Percentiles rank a stretch among this genome's conserved stretches.
These are phyloP conservation scores for Odontarrhena argentea DNA, from an alignment of 345 rosid species.

Conservation along the genomic window DNA sequence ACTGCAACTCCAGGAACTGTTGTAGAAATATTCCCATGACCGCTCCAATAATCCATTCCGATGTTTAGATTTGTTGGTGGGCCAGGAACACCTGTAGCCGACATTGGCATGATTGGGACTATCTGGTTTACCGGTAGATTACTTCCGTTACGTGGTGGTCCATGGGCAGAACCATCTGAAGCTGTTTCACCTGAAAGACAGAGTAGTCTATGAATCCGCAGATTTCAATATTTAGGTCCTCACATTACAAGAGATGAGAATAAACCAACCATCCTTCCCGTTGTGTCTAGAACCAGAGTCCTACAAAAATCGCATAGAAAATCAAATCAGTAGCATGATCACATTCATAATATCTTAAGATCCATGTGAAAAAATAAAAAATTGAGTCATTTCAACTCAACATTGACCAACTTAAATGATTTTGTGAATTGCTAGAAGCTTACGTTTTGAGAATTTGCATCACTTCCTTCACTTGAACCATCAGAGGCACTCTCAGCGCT, in stretches of 20 bases:
- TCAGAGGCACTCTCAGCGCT: constrained; percentile 90
- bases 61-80: constrained; percentile 92
- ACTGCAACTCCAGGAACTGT: constrained; percentile 65
- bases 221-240: neutral
- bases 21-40: constrained; percentile 74
- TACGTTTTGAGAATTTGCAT: constrained; percentile 83
- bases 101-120: constrained; percentile 55
- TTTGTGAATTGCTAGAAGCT: constrained; percentile 38
- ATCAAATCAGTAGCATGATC: constrained; percentile 17
- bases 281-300: constrained; percentile 84
- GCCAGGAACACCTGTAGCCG: constrained; percentile 67
- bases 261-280: constrained; percentile 62
- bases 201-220: constrained; percentile 13
- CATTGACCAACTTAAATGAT: neutral
- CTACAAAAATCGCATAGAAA: constrained; percentile 21
- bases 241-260: neutral
- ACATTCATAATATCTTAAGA: constrained; percentile 1
- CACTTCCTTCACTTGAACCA: constrained; percentile 96
- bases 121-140: constrained; percentile 54
- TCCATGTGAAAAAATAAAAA: neutral
- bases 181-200: constrained; percentile 54
- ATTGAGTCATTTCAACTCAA: neutral
- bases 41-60: constrained; percentile 97
- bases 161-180: constrained; percentile 67
- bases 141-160: constrained; percentile 64